Evolutionary conservation across 148 eudicot genomes (phyloP), one percentile per base, ranked within the genome.

Genomic region (Salicornia ramosissima): DNA sequence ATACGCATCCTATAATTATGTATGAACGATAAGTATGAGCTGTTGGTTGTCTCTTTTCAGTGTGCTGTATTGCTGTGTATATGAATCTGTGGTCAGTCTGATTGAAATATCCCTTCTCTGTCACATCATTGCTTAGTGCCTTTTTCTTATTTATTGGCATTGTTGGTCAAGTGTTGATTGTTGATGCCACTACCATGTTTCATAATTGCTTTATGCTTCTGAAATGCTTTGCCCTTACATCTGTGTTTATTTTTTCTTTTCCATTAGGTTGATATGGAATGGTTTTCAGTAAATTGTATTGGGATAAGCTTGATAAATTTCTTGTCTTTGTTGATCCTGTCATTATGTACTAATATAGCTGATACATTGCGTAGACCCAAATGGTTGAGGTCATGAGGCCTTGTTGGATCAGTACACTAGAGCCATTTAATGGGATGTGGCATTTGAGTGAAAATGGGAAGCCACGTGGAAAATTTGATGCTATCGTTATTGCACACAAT

Each of bases 381-480:
- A 71, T 85, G 86, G 82, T 90, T 79, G 74, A 88, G 49, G 86
- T 90, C 62, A 85, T 82, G 53, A 86, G 96, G 51, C 96, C 95
- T 70, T 88, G 92, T 85, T 93, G 98, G 98, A 85, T 93, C 73
- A 93, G 95, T 82, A 74, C 78, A 79, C 80, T 93, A 47, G 98
- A 93, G 73, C 96, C 98, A 39, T 85, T 73, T 63, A 90, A 88
- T 71, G 98, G 98, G 66, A 86, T 85, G 91, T 93, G 98, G 98
- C 87, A 93, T 77, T 75, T 93, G 79, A 86, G 89, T 78, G 98
- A 88, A 78, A 93, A 93, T 57, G 86, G 86, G 59, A 90, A 90
- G 75, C 90, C 81, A n/a, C 70, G 84, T 56, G 98, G 98, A 56
- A 84, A 83, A 65, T 93, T 93, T 79, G 98, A 93, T 73, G 85